These are phyloP conservation scores for Penicillium psychrosexuale DNA, from an alignment of 2,329 filamentous ascomycete species.

Conservation along the genomic window DNA sequence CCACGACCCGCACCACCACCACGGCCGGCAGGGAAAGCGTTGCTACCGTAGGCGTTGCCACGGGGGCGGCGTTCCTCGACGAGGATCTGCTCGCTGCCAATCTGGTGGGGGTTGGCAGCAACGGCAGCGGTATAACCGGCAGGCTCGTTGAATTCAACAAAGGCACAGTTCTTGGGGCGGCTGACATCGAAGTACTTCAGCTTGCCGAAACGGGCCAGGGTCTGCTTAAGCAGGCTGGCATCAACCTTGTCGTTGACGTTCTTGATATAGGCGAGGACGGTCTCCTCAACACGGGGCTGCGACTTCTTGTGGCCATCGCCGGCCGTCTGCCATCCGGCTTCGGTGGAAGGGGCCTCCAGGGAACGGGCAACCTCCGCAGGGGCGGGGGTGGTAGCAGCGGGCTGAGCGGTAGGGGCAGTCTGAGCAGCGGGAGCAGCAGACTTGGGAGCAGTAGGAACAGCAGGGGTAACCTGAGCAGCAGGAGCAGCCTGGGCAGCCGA, in stretches of 20 bases:
- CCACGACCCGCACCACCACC: constrained; percentile 65
- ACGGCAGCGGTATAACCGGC: constrained; percentile 81
- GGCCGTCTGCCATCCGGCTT: constrained; percentile 84
- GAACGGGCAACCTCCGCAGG: constrained; percentile 40
- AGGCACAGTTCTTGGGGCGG: constrained; percentile 87
- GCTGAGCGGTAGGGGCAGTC: constrained; percentile 31
- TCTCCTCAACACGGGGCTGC: constrained; percentile 71
- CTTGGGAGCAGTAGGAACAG: constrained; percentile 34
- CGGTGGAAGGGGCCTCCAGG: constrained; percentile 75
- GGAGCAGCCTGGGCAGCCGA: constrained; percentile 39
- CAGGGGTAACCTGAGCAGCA: constrained; percentile 28
- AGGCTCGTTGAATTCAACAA: constrained; percentile 83
- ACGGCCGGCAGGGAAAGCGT: constrained; percentile 59
- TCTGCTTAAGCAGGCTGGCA: constrained; percentile 66
- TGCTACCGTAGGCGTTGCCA: constrained; percentile 66
- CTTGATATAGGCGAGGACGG: constrained; percentile 86
- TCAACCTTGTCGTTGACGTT: constrained; percentile 89
- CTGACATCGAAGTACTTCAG: constrained; percentile 63
- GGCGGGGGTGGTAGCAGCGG: constrained; percentile 38
- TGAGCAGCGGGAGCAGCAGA: constrained; percentile 33
- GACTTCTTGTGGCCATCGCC: constrained; percentile 75
- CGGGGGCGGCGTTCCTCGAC: constrained; percentile 88
- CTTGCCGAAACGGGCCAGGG: constrained; percentile 67
- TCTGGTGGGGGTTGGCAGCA: constrained; percentile 76
- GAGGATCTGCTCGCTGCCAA: constrained; percentile 76